These are phyloP conservation scores for Umbelopsis sp. DNA, from an alignment of 192 early-diverging fungal species.

Conservation along the genomic window DNA sequence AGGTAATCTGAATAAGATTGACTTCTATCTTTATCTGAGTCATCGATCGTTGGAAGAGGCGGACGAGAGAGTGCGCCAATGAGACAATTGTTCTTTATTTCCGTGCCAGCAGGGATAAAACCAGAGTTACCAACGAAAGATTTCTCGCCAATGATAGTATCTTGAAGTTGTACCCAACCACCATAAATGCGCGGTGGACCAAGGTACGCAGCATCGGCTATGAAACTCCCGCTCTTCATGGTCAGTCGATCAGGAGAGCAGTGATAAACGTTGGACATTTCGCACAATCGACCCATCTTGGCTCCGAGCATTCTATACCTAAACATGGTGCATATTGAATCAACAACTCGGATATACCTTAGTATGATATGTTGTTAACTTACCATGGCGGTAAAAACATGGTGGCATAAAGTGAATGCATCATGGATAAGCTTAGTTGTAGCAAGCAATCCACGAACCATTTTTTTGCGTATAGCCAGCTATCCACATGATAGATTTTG, in stretches of 20 bases:
- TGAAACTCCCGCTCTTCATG: constrained; percentile 10
- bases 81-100: constrained; percentile 2
- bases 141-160: constrained; percentile 15
- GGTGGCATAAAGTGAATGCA: constrained; percentile 11
- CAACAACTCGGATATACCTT: too few species aligned
- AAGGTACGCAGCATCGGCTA: constrained; percentile 13
- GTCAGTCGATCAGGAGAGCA: constrained; percentile 10
- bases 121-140: constrained; percentile 9
- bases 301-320: constrained; percentile 12
- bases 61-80: background rate
- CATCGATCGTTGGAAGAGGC: background rate
- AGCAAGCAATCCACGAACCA: constrained; percentile 17
- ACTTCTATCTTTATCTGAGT: background rate
- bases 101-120: background rate
- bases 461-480: constrained; percentile 3
- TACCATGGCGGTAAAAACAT: background rate
- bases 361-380: background rate
- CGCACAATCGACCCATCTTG: background rate
- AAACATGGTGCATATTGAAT: background rate
- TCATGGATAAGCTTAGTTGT: constrained; percentile 1
- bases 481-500: constrained; percentile 3
- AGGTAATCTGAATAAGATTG: too few species aligned
- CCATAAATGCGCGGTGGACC: background rate
- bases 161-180: constrained; percentile 6
- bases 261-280: constrained; percentile 5